A percentile compares a stretch with the other conserved stretches of the same genome.
Conservation (phyloP, 2,329 filamentous ascomycete species). For the Diplodia scrobiculata region DNA sequence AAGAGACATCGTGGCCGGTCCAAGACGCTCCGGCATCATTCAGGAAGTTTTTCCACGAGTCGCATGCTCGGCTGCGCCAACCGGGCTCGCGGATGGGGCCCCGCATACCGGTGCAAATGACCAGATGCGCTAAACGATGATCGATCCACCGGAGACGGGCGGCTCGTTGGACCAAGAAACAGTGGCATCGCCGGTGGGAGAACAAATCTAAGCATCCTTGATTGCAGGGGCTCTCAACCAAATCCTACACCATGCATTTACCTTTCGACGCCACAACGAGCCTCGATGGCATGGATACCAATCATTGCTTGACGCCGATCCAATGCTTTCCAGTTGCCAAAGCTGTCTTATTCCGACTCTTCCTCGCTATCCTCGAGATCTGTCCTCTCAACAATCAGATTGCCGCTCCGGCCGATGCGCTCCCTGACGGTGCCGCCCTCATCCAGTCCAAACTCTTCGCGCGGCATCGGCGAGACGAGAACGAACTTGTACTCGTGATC, state of each 20-base stretch:
- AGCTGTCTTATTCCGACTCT: conserved; percentile 11
- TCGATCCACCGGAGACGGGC: conserved; percentile 24
- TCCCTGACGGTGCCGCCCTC: conserved; percentile 67
- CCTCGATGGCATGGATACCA: neutral
- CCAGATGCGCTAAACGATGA: conserved; percentile 18
- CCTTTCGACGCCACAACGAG: conserved; percentile 12
- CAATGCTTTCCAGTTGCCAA: conserved; percentile 10
- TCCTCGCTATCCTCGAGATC: conserved; percentile 57
- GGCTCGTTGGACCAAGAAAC: neutral
- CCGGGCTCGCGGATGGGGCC: conserved; percentile 3
- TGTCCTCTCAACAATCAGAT: conserved; percentile 80
- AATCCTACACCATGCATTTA: conserved; percentile 12
- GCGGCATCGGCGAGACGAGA: conserved; percentile 81
- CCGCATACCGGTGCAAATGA: conserved; percentile 5
- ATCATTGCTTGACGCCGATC: conserved; percentile 10
- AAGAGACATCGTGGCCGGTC: neutral
- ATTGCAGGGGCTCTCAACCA: neutral
- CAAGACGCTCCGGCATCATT: neutral
- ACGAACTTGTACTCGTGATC: conserved; percentile 82
- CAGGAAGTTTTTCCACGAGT: conserved; percentile 22
- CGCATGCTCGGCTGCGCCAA: neutral
- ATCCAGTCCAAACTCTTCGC: conserved; percentile 74
- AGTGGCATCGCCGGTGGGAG: conserved; percentile 11
- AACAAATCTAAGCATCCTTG: neutral
- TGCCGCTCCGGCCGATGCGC: conserved; percentile 78